Base-by-base conservation (phyloP, 148 eudicot genomes). In the Arctostaphylos glauca region DNA sequence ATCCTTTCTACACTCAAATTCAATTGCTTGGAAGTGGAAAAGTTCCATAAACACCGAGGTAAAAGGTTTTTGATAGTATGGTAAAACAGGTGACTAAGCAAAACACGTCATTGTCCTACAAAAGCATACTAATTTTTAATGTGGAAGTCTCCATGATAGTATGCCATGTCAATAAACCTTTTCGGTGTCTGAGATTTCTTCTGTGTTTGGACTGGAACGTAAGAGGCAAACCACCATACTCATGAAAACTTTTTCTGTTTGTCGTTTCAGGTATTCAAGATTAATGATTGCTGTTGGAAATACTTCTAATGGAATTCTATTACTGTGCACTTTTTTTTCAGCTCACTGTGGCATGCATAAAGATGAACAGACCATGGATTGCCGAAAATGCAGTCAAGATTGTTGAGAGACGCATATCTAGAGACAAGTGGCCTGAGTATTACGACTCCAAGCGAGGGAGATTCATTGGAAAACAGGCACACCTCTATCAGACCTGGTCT, bases 341-440 rank as follows among this genome's bases (percentile, higher is more conserved):
- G 97, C 87, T 94, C 58, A 94, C 95, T 2, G 92, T 90, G 52
- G 97, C 97, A 44, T 91, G 97, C 84, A 91, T 94, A 18, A 94
- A 94, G 89, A 94, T 92, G 97, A 83, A 89, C 44, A 88, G 97
- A 84, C 92, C 94, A 25, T 95, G 92, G 48, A 87, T 91, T 50
- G 94, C 95, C 0, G 92, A 87, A 58, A 91, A 79, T 81, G 97
- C 95, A 6, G 90, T 94, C 41, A 80, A 86, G 73, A 79, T 91
- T 46, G 95, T 92, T 9, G 93, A 94, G 90, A 88, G 80, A 77
- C 90, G 94, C 77, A 54, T 94, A 78, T 83, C 94, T 13, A 75
- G 56, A 71, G 95, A 94, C 89, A 90, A 90, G 81, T 94, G 97
- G 97, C 97, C 97, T 3, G 97, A 92, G 84, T 94, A 94, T 83